A percentile compares a stretch with the other conserved stretches of the same genome.
phyloP scores from a whole-genome alignment of 1,139 yeast species.

The Blastobotrys raffinosifermentans region DNA sequence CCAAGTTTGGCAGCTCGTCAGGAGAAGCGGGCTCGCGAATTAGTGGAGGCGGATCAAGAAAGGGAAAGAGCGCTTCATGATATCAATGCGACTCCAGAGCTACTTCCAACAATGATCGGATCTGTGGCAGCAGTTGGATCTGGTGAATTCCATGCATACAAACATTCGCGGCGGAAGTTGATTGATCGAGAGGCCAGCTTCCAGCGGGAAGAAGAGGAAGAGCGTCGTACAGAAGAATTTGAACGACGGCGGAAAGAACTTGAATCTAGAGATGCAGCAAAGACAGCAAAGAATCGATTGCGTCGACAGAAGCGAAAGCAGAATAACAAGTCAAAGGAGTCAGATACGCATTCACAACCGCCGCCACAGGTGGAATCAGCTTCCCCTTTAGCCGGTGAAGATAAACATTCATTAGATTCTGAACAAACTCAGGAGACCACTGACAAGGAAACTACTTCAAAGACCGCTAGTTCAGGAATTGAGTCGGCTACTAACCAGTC shows the following conservation, averaged over 20 bases:
- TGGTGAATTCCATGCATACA: slow-evolving; percentile 36
- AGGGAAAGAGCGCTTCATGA: slow-evolving; percentile 3
- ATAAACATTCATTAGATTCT: too few relatives aligned
- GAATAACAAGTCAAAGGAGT: too few relatives aligned
- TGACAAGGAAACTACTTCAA: too few relatives aligned
- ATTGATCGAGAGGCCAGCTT: slow-evolving; percentile 19
- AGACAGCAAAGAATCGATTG: slow-evolving; percentile 29
- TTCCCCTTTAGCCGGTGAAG: too few relatives aligned
- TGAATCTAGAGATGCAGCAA: slow-evolving; percentile 22
- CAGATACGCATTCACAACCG: too few relatives aligned
- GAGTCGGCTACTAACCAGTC: too few relatives aligned
- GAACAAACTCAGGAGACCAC: too few relatives aligned
- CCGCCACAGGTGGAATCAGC: too few relatives aligned
- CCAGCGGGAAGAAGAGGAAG: slow-evolving; percentile 22
- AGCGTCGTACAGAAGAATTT: slow-evolving; percentile 23
- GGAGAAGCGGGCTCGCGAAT: background rate
- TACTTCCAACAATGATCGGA: slow-evolving; percentile 25
- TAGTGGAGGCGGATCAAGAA: background rate
- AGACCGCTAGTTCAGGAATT: too few relatives aligned
- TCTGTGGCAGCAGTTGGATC: slow-evolving; percentile 37
- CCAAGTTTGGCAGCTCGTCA: background rate
- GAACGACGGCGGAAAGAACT: slow-evolving; percentile 17
- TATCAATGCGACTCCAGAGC: slow-evolving; percentile 19
- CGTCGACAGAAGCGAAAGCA: slow-evolving; percentile 23
- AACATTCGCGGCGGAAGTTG: slow-evolving; percentile 31